A percentile compares a stretch with the other conserved stretches of the same genome.
phyloP scores from a whole-genome alignment of 805 yeast species.

The Kodamaea leandrae region DNA sequence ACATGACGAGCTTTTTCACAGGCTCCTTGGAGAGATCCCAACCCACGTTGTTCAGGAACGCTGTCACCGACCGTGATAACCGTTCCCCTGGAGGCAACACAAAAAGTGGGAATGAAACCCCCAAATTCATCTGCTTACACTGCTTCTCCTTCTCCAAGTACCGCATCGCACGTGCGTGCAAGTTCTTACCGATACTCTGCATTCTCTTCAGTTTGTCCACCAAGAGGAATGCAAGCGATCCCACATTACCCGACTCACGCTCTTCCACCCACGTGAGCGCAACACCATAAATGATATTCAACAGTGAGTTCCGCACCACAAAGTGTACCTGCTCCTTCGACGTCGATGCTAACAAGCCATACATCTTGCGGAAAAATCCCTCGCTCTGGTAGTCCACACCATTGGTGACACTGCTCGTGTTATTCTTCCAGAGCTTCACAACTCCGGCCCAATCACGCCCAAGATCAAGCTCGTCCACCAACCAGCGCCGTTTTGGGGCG shows the following conservation, averaged over 20 bases:
- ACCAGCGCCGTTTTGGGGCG: conserved; percentile 46
- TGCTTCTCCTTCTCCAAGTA: conserved; percentile 44
- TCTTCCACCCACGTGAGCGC: conserved; percentile 50
- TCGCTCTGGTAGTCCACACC: conserved; percentile 26
- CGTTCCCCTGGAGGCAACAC: background rate
- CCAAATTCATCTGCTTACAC: conserved; percentile 41
- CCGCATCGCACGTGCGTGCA: conserved; percentile 51
- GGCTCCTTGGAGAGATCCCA: conserved; percentile 33
- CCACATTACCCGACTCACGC: conserved; percentile 20
- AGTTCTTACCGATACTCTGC: conserved; percentile 53
- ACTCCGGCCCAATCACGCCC: conserved; percentile 51
- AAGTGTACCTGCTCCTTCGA: conserved; percentile 43
- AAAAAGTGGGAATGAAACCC: conserved; percentile 46
- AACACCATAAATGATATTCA: conserved; percentile 54
- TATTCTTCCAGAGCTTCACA: conserved; percentile 42
- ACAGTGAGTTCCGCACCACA: conserved; percentile 55
- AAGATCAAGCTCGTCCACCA: conserved; percentile 54
- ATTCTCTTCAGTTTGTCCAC: conserved; percentile 54
- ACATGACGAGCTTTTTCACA: conserved; percentile 35
- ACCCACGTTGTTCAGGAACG: conserved; percentile 40
- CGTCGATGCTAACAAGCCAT: conserved; percentile 29
- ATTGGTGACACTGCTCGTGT: conserved; percentile 18
- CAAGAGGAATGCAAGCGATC: conserved; percentile 45
- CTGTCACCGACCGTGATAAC: conserved; percentile 16
- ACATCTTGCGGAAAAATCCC: conserved; percentile 28